These are phyloP conservation scores for Sodiomyces alkalinus DNA, from an alignment of 2,329 filamentous ascomycete genomes.

Conservation along the genomic window DNA sequence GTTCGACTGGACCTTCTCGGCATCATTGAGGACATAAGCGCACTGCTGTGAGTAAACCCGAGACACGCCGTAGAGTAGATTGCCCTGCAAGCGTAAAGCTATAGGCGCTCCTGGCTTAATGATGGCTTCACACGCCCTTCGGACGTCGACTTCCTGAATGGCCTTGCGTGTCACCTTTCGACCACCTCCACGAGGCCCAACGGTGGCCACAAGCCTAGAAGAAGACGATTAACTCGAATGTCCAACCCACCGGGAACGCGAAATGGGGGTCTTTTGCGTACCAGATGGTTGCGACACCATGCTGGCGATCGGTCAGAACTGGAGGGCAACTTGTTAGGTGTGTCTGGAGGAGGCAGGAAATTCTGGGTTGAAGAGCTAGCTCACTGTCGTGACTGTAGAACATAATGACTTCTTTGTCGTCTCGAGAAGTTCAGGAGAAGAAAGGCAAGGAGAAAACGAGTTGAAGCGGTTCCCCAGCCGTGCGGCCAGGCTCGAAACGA, in stretches of 20 bases:
- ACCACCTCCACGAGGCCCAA: slow-evolving; percentile 50
- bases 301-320: slow-evolving; percentile 72
- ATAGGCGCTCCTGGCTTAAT: slow-evolving; percentile 68
- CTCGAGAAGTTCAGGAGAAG: too few species aligned
- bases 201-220: slow-evolving; percentile 75
- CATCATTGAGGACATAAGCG: slow-evolving; percentile 68
- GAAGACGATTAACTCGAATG: too few species aligned
- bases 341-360: too few species aligned
- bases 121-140: slow-evolving; percentile 80
- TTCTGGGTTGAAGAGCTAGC: slow-evolving; percentile 16
- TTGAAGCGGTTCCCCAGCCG: too few species aligned
- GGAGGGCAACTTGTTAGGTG: slow-evolving; percentile 11
- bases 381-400: slow-evolving; percentile 93
- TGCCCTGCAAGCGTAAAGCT: slow-evolving; percentile 79
- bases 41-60: slow-evolving; percentile 81
- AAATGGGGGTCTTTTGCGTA: too few species aligned
- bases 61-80: slow-evolving; percentile 71
- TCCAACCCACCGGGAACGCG: too few species aligned
- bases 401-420: slow-evolving; percentile 53
- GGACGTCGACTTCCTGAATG: slow-evolving; percentile 76
- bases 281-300: slow-evolving; percentile 94
- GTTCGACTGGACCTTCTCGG: slow-evolving; percentile 56
- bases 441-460: too few species aligned
- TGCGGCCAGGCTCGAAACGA: too few species aligned
- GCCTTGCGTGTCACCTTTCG: slow-evolving; percentile 70